Conservation (phyloP, 345 rosid genomes). For the Noccaea bulbosa region DNA sequence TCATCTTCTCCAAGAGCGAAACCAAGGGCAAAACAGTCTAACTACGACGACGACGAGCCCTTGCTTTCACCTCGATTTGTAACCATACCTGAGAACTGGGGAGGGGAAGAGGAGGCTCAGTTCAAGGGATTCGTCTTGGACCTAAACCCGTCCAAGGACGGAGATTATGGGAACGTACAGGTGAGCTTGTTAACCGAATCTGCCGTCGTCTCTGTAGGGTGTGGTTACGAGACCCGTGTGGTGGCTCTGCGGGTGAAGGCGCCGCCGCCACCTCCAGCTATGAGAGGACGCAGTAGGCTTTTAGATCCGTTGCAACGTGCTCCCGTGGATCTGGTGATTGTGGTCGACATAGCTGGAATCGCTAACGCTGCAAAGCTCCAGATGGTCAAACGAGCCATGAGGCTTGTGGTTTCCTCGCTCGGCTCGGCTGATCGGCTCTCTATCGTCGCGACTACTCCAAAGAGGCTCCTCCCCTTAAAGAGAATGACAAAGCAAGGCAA, state of each 20-base stretch:
- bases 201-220: constrained; percentile 61
- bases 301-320: constrained; percentile 56
- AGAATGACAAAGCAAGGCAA: constrained; percentile 85
- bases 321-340: constrained; percentile 77
- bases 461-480: constrained; percentile 64
- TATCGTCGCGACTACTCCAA: constrained; percentile 60
- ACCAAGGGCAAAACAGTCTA: constrained; percentile 24
- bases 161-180: constrained; percentile 61
- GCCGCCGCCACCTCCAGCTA: constrained; percentile 42
- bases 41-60: constrained; percentile 88
- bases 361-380: constrained; percentile 61
- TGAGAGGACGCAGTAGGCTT: constrained; percentile 30
- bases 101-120: constrained; percentile 55
- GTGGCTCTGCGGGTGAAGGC: constrained; percentile 68
- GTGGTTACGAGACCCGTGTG: constrained; percentile 66
- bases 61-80: constrained; percentile 56
- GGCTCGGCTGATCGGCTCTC: constrained; percentile 74
- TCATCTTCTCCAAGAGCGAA: constrained; percentile 42
- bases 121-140: constrained; percentile 81
- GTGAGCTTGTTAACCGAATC: constrained; percentile 64
- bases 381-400: constrained; percentile 76
- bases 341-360: constrained; percentile 67
- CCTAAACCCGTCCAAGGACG: constrained; percentile 39
- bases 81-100: constrained; percentile 68
- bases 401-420: constrained; percentile 65